A percentile compares a stretch with the other conserved stretches of the same genome.
Conservation (phyloP, 176 grass and related monocot species). For the Cocos nucifera region DNA sequence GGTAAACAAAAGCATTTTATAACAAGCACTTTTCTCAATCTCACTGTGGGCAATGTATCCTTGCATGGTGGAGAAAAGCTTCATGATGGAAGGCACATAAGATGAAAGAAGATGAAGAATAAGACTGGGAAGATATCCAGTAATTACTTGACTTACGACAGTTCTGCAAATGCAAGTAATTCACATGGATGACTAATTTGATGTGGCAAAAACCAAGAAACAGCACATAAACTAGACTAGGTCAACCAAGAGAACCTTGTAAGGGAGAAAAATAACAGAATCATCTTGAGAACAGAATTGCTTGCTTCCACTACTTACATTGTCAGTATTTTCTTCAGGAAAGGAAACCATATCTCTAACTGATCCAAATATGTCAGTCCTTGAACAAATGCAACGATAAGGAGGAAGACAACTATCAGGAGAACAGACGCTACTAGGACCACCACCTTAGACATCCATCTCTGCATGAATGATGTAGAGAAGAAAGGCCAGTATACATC, state of each 20-base stretch:
- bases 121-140: conserved; percentile 92
- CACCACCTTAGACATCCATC: conserved; percentile 86
- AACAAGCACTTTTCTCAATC: conserved; percentile 90
- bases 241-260: no score
- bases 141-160: conserved; percentile 77
- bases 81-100: conserved; percentile 74
- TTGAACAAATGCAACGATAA: conserved; percentile 82
- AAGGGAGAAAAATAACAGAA: no score
- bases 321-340: conserved; percentile 65
- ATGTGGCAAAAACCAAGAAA: no score
- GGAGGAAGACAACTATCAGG: conserved; percentile 69
- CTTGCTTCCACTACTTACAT: conserved; percentile 40
- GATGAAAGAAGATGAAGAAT: conserved; percentile 76
- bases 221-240: no score
- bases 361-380: conserved; percentile 82
- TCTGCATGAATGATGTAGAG: conserved; percentile 84
- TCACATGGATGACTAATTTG: no score
- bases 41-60: conserved; percentile 65
- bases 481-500: conserved; percentile 97
- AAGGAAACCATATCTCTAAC: conserved; percentile 76
- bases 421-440: conserved; percentile 64
- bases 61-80: conserved; percentile 89
- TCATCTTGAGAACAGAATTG: neutral
- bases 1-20: conserved; percentile 89
- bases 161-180: conserved; percentile 49